Conservation (phyloP, 73 alveolate species). For the Paramecium biaurelia region DNA sequence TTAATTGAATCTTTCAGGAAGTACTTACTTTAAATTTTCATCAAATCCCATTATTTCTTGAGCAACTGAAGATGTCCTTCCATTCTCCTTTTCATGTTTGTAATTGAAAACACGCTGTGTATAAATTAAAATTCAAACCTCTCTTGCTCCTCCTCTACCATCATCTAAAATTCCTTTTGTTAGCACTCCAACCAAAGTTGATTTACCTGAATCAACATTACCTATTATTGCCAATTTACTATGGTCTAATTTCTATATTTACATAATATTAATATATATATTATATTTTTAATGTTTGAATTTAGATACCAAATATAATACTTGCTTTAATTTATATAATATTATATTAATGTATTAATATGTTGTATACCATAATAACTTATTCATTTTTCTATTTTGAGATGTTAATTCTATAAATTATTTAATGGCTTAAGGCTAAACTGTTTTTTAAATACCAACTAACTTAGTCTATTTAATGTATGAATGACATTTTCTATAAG, state of each 20-base stretch:
- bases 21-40: constrained; percentile 69
- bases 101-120: constrained; percentile 90
- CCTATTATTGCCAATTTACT: constrained; percentile 33
- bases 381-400: too few relatives aligned
- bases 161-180: constrained; percentile 94
- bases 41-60: constrained; percentile 93
- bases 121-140: background rate
- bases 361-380: too few relatives aligned
- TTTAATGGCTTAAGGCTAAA: too few relatives aligned
- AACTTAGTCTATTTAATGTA: too few relatives aligned
- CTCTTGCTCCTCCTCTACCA: constrained; percentile 98
- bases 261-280: background rate
- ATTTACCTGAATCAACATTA: constrained; percentile 96
- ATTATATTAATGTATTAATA: background rate
- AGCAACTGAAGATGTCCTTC: constrained; percentile 95
- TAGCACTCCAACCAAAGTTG: constrained; percentile 97
- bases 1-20: constrained; percentile 75
- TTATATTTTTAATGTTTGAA: background rate
- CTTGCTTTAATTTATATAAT: background rate
- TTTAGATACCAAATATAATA: background rate
- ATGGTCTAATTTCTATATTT: background rate
- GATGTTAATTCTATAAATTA: too few relatives aligned
- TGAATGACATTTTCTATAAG: too few relatives aligned
- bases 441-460: too few relatives aligned
- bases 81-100: constrained; percentile 95